phyloP scores from a whole-genome alignment of 192 early-diverging fungal species.

The Phycomyces blakesleeanus region DNA sequence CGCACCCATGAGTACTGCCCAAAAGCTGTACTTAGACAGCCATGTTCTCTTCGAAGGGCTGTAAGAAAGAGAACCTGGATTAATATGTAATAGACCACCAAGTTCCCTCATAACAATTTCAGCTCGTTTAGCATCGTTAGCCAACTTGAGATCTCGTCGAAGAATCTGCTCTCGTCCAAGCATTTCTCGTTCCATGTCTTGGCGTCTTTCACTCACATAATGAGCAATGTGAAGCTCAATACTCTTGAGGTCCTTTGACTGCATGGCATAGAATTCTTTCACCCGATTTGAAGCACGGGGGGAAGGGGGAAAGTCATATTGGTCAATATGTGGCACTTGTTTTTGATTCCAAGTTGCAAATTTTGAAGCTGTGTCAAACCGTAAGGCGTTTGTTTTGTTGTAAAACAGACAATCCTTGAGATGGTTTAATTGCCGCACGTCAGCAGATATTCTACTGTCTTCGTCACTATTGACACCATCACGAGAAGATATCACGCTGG shows the following conservation, averaged over 20 bases:
- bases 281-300: conserved; percentile 10
- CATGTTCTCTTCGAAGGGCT: not conserved
- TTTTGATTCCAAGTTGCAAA: not conserved
- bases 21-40: no score
- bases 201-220: conserved; percentile 23
- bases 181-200: conserved; percentile 27
- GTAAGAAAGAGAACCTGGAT: not conserved
- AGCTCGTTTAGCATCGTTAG: conserved; percentile 5
- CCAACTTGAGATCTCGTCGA: conserved; percentile 2
- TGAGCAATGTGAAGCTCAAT: conserved; percentile 18
- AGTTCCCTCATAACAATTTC: conserved; percentile 13
- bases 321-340: conserved; percentile 4
- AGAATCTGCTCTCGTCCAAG: conserved; percentile 14
- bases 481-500: not conserved
- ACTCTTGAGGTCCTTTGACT: conserved; percentile 1
- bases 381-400: not conserved
- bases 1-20: no score
- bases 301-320: not conserved
- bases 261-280: not conserved
- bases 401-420: not conserved
- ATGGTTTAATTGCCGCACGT: not conserved
- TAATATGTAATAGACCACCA: not conserved
- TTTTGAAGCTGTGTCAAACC: not conserved
- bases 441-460: not conserved
- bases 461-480: not conserved